Percentiles rank a stretch among this genome's conserved stretches.
Conservation (phyloP, 805 yeast genomes). For the Metschnikowia similis region DNA sequence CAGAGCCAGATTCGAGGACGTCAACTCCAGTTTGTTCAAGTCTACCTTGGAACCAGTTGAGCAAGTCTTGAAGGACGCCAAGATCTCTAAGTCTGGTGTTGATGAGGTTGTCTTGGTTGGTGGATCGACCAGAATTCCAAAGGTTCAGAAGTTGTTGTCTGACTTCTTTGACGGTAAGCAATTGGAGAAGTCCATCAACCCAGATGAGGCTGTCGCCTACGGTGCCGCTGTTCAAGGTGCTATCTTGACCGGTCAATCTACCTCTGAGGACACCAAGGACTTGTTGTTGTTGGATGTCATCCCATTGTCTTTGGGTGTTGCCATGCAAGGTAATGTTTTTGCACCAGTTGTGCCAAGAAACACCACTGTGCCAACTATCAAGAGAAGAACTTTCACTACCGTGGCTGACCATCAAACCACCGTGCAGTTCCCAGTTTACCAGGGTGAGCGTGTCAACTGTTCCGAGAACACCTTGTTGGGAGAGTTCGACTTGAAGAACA, state of each 20-base stretch:
- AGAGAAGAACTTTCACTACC: slow-evolving; percentile 50
- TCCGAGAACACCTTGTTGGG: slow-evolving; percentile 48
- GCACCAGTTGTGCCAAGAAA: slow-evolving; percentile 51
- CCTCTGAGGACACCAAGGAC: slow-evolving; percentile 48
- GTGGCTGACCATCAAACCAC: slow-evolving; percentile 50
- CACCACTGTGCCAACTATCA: slow-evolving; percentile 49
- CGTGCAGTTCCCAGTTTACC: slow-evolving; percentile 49
- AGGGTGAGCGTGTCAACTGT: slow-evolving; percentile 51
- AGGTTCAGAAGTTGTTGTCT: slow-evolving; percentile 90
- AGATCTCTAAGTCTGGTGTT: slow-evolving; percentile 78
- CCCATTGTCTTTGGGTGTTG: slow-evolving; percentile 49
- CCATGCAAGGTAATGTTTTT: slow-evolving; percentile 48
- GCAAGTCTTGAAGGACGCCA: slow-evolving; percentile 91
- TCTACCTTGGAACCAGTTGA: slow-evolving; percentile 95
- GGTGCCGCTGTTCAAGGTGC: slow-evolving; percentile 99
- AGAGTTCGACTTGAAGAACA: slow-evolving; percentile 49
- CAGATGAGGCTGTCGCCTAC: slow-evolving; percentile 99
- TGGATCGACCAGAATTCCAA: slow-evolving; percentile 99
- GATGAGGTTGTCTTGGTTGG: slow-evolving; percentile 97
- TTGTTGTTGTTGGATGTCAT: slow-evolving; percentile 48
- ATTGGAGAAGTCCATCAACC: slow-evolving; percentile 95
- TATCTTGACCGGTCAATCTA: slow-evolving; percentile 47
- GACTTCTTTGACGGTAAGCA: slow-evolving; percentile 90
- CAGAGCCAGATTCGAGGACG: slow-evolving; percentile 97
- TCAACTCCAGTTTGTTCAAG: slow-evolving; percentile 88